Evolutionary conservation across 1,284 basidiomycete species (phyloP).

Genomic region (Paramarasmius palmivorus): DNA sequence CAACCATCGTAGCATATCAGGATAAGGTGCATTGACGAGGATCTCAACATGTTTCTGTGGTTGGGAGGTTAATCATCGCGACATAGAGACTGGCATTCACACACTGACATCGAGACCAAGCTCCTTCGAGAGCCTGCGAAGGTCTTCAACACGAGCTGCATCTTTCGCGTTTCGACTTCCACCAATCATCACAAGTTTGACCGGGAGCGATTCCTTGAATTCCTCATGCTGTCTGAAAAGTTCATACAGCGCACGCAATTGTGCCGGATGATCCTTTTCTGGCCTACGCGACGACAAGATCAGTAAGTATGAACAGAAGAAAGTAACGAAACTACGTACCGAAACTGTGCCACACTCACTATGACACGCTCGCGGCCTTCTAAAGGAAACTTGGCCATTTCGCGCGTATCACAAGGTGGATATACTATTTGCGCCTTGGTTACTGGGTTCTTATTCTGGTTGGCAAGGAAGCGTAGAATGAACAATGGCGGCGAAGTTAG

Average conservation of each 20-base stretch:
- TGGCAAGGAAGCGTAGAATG: constrained; percentile 24
- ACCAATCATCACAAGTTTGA: constrained; percentile 78
- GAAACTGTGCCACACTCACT: constrained; percentile 89
- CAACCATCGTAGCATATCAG: constrained; percentile 70
- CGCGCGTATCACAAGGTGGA: constrained; percentile 89
- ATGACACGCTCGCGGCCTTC: constrained; percentile 66
- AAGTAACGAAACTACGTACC: constrained; percentile 45
- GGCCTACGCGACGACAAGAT: constrained; percentile 51
- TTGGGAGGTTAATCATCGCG: neutral
- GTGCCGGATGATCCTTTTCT: constrained; percentile 91
- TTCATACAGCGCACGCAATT: constrained; percentile 70
- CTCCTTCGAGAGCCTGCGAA: constrained; percentile 62
- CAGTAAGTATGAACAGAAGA: neutral
- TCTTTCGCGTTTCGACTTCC: constrained; percentile 83
- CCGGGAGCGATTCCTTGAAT: constrained; percentile 34
- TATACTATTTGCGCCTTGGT: constrained; percentile 64
- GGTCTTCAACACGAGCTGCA: constrained; percentile 61
- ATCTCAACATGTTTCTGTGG: constrained; percentile 73
- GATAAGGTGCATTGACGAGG: constrained; percentile 82
- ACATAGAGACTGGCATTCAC: neutral
- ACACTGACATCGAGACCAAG: constrained; percentile 63
- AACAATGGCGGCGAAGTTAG: constrained; percentile 29
- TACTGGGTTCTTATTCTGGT: constrained; percentile 9
- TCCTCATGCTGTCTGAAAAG: constrained; percentile 66
- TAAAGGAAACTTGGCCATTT: constrained; percentile 67